phyloP scores from a whole-genome alignment of 441 rosid genomes.

The Populus trichocarpa region DNA sequence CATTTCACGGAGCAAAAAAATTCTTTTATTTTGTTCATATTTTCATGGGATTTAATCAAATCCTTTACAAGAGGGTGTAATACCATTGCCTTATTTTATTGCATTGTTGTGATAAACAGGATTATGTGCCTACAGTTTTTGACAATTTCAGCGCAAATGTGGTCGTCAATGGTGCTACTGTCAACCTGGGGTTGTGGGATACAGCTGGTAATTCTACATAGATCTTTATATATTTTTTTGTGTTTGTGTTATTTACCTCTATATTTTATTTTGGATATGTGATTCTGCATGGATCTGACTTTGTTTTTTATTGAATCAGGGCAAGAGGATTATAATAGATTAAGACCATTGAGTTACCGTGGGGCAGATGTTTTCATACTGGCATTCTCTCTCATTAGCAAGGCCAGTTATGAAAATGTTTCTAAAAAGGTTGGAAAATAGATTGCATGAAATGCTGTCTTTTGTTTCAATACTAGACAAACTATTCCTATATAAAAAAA shows the following conservation, averaged over 20 bases:
- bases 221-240: neutral
- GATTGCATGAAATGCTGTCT: neutral
- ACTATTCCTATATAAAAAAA: neutral
- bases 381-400: conserved; percentile 85
- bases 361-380: conserved; percentile 86
- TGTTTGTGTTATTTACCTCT: neutral
- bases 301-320: conserved; percentile 40
- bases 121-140: conserved; percentile 89
- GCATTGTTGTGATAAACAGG: conserved; percentile 39
- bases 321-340: conserved; percentile 85
- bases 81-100: conserved; percentile 11
- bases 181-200: conserved; percentile 88
- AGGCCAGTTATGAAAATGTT: conserved; percentile 86
- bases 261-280: neutral
- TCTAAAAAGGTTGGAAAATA: conserved; percentile 66
- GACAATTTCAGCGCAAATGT: conserved; percentile 97
- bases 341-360: conserved; percentile 79
- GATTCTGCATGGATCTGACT: conserved; percentile 12
- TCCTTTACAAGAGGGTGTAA: neutral
- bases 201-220: conserved; percentile 62
- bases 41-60: neutral
- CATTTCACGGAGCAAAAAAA: neutral
- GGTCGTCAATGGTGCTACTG: conserved; percentile 77
- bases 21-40: neutral
- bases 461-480: neutral